Percentiles rank a stretch among this genome's conserved stretches.
Evolutionary conservation across 2,329 filamentous ascomycete genomes (phyloP).

Genomic region (Sporothrix dimorphospora): DNA sequence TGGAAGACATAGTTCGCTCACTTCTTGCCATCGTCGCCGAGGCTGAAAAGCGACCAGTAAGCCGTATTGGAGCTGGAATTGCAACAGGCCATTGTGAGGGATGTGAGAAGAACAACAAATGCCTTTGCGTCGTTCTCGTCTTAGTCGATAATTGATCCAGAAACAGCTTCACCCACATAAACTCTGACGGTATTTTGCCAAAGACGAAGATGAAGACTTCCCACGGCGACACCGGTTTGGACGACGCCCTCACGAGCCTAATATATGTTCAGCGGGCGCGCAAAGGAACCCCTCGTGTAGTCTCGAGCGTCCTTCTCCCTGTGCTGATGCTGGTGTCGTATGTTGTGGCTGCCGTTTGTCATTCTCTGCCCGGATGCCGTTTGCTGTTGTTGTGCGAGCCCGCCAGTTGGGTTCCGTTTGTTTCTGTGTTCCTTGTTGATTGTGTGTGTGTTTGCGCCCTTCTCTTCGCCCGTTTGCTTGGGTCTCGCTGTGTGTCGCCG

Average conservation of each 20-base stretch:
- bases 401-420: not conserved
- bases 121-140: not conserved
- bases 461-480: not conserved
- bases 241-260: constrained; percentile 14
- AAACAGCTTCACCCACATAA: too few relatives aligned
- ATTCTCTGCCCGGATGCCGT: not conserved
- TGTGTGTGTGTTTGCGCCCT: not conserved
- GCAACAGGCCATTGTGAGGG: constrained; percentile 3
- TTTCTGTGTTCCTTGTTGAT: not conserved
- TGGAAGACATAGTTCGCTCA: too few relatives aligned
- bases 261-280: not conserved
- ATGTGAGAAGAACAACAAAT: not conserved
- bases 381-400: not conserved
- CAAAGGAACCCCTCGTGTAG: too few relatives aligned
- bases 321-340: not conserved
- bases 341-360: not conserved
- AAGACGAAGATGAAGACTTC: not conserved
- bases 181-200: not conserved
- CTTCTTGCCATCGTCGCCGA: constrained; percentile 15
- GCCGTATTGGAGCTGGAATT: not conserved
- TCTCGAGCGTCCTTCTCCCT: not conserved
- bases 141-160: not conserved
- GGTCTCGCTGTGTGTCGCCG: not conserved
- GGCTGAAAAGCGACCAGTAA: constrained; percentile 21
- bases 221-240: not conserved